Conservation (phyloP, 208 protist genomes). For the Acanthamoeba royreba region DNA sequence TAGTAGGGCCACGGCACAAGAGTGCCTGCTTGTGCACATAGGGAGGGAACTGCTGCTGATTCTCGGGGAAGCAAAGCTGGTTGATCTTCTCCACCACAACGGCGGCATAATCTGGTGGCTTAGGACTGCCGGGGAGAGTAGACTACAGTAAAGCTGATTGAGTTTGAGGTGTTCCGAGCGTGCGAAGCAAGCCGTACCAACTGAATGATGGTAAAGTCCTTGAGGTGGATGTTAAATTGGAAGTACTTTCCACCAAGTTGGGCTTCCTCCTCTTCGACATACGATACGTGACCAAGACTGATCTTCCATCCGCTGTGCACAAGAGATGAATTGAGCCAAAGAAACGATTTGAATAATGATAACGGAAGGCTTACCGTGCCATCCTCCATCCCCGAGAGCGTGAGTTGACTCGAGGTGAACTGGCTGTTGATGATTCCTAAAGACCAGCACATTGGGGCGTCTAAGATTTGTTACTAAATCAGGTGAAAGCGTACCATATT, state of each 20-base stretch:
- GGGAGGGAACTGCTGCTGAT: background rate
- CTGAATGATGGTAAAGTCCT: slow-evolving; percentile 32
- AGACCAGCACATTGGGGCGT: no score
- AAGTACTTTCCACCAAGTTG: background rate
- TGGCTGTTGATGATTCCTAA: no score
- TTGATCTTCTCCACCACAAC: slow-evolving; percentile 44
- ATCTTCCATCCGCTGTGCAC: background rate
- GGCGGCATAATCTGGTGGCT: background rate
- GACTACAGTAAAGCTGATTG: background rate
- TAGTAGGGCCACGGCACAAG: no score
- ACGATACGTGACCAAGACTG: background rate
- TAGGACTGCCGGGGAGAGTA: background rate
- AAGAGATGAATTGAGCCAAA: background rate
- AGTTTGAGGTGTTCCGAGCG: background rate
- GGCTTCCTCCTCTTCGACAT: background rate
- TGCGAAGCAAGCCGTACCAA: background rate
- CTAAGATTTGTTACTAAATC: no score
- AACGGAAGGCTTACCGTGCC: background rate
- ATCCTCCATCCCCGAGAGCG: no score
- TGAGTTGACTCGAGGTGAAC: no score
- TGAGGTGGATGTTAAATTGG: slow-evolving; percentile 34
- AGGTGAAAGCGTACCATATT: background rate
- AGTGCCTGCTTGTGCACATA: slow-evolving; percentile 15
- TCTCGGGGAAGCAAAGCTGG: slow-evolving; percentile 36
- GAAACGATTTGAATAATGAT: no score